phyloP scores from a whole-genome alignment of 768 basidiomycete genomes.

The Suillus hirtellus region DNA sequence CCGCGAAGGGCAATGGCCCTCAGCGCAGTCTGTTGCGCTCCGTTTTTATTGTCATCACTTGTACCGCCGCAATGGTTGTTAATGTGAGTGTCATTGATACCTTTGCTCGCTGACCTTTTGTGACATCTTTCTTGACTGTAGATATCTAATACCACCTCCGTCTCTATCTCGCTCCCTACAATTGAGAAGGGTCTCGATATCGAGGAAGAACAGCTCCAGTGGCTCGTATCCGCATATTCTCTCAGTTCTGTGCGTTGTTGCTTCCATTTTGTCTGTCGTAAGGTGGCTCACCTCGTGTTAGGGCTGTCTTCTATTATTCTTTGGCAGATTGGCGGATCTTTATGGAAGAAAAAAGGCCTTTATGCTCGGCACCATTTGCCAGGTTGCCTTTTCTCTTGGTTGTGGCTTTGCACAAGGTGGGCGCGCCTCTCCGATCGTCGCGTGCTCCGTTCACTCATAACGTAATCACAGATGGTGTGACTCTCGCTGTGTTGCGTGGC shows the following conservation, averaged over 20 bases:
- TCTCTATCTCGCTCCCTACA: constrained; percentile 52
- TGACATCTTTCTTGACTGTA: constrained; percentile 6
- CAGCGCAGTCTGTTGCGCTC: constrained; percentile 27
- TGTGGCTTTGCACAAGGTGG: constrained; percentile 64
- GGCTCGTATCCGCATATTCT: constrained; percentile 68
- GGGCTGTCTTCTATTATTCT: constrained; percentile 78
- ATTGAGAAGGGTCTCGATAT: constrained; percentile 53
- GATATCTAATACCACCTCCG: constrained; percentile 41
- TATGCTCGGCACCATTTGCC: constrained; percentile 54
- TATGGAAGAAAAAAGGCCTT: constrained; percentile 75
- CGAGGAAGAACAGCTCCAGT: constrained; percentile 55
- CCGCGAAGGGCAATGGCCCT: neutral
- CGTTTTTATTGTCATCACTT: constrained; percentile 35
- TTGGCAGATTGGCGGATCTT: constrained; percentile 78
- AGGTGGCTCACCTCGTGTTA: constrained; percentile 23
- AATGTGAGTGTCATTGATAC: constrained; percentile 28
- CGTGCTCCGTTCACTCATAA: neutral
- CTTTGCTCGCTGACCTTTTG: neutral
- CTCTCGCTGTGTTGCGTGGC: constrained; percentile 71
- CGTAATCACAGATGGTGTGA: constrained; percentile 48
- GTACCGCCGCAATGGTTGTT: constrained; percentile 41
- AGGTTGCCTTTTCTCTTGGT: constrained; percentile 59
- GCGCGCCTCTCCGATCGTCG: constrained; percentile 1
- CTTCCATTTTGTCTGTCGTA: neutral
- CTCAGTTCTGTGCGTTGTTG: constrained; percentile 60